These are phyloP conservation scores for Thalassiosira pacifica DNA, from an alignment of 352 stramenopile genomes.

Conservation along the genomic window DNA sequence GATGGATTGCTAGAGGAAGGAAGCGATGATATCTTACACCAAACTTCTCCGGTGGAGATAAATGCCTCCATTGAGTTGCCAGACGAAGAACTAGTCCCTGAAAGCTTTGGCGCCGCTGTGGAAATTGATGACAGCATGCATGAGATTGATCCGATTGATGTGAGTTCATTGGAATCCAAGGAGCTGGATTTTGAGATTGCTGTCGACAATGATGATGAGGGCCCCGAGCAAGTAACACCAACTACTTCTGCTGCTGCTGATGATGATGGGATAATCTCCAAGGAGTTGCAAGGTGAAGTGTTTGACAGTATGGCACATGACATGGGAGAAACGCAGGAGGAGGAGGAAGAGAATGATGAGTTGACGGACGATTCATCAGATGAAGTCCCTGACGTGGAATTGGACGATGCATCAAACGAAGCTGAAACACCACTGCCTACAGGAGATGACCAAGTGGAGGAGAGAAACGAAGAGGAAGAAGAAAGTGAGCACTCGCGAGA, in stretches of 20 bases:
- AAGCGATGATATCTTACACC: neutral
- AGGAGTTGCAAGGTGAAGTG: too few relatives aligned
- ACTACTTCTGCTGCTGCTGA: neutral
- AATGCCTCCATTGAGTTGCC: neutral
- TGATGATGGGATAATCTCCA: neutral
- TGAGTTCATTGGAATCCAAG: neutral
- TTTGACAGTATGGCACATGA: too few relatives aligned
- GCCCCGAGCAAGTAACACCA: neutral
- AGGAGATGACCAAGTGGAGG: neutral
- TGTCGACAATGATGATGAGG: neutral
- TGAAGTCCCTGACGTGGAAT: too few relatives aligned
- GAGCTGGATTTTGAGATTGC: neutral
- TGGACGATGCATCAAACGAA: neutral
- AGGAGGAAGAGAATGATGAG: neutral
- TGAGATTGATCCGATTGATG: neutral
- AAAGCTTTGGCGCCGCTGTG: neutral
- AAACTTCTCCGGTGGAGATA: neutral
- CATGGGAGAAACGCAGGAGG: too few relatives aligned
- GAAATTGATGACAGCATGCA: neutral
- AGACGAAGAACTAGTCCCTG: neutral
- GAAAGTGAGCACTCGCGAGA: neutral
- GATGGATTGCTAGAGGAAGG: too few relatives aligned
- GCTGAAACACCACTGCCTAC: neutral
- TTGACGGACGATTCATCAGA: too few relatives aligned
- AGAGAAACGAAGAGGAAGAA: neutral